Percentiles rank a stretch among this genome's conserved stretches.
phyloP scores from a whole-genome alignment of 495 filamentous ascomycete genomes.

The Lasiosphaeria ovina region DNA sequence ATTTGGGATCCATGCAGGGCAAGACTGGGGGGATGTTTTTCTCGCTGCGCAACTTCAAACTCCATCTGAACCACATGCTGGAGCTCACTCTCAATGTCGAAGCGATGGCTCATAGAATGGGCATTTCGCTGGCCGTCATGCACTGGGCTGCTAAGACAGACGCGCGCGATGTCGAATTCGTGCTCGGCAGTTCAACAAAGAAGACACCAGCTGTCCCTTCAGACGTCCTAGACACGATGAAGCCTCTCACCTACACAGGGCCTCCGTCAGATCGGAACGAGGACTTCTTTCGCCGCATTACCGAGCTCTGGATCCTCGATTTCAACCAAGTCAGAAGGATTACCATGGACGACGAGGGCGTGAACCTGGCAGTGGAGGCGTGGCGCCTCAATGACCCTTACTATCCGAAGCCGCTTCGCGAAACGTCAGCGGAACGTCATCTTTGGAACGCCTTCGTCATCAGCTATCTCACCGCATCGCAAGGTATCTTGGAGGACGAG shows the following conservation, averaged over 20 bases:
- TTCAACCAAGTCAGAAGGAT: constrained; percentile 30
- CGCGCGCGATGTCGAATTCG: constrained; percentile 22
- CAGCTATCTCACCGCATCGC: not conserved
- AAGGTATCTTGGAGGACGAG: not conserved
- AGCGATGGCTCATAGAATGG: constrained; percentile 13
- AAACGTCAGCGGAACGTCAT: not conserved
- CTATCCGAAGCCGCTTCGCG: constrained; percentile 20
- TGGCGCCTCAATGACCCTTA: constrained; percentile 24
- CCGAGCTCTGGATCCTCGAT: constrained; percentile 26
- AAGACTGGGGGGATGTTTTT: constrained; percentile 11
- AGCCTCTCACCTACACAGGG: constrained; percentile 16
- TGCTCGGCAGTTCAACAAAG: constrained; percentile 14
- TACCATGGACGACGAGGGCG: constrained; percentile 24
- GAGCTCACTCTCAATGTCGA: constrained; percentile 13
- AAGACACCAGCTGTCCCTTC: too few relatives aligned
- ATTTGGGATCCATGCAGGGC: constrained; percentile 24
- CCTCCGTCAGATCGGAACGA: constrained; percentile 7
- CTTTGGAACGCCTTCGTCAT: constrained; percentile 1
- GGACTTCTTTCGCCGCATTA: constrained; percentile 17
- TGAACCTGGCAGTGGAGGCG: constrained; percentile 23
- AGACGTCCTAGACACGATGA: too few relatives aligned
- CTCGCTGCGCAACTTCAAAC: constrained; percentile 20
- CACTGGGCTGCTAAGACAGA: constrained; percentile 23
- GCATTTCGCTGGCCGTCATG: constrained; percentile 11
- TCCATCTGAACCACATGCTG: constrained; percentile 21